A percentile compares a stretch with the other conserved stretches of the same genome.
Evolutionary conservation across 495 filamentous ascomycete genomes (phyloP).

Genomic region (Diplogelasinospora grovesii): DNA sequence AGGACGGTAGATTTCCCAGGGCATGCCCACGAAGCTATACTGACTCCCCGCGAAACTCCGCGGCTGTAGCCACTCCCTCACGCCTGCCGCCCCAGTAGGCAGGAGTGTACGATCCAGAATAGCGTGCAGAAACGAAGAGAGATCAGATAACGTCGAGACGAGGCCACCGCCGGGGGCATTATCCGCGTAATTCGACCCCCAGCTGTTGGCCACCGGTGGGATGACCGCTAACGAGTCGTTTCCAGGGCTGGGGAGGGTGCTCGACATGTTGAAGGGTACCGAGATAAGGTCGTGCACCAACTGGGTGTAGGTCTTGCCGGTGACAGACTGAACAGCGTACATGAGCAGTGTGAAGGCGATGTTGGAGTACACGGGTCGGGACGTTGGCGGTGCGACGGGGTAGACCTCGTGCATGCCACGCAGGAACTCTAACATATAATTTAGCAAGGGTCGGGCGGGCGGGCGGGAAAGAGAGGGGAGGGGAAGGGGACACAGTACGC

Average conservation of each 20-base stretch:
- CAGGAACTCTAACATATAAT: constrained; percentile 40
- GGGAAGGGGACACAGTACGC: too few relatives aligned
- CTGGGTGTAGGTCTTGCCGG: constrained; percentile 29
- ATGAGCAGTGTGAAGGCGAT: constrained; percentile 40
- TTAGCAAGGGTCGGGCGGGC: too few relatives aligned
- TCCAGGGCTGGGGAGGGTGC: constrained; percentile 19
- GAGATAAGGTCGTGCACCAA: constrained; percentile 33
- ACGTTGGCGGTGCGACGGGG: constrained; percentile 32
- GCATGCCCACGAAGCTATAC: constrained; percentile 11
- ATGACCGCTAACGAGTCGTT: constrained; percentile 19
- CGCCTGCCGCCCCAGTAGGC: background rate
- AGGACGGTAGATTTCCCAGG: constrained; percentile 25
- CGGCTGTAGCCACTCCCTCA: constrained; percentile 17
- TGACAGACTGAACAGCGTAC: constrained; percentile 34
- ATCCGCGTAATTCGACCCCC: constrained; percentile 11
- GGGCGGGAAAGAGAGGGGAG: background rate
- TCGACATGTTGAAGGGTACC: constrained; percentile 32
- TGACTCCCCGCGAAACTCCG: constrained; percentile 9
- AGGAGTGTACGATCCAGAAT: constrained; percentile 6
- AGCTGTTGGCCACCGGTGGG: constrained; percentile 15
- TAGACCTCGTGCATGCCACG: constrained; percentile 26
- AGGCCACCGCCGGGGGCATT: constrained; percentile 24
- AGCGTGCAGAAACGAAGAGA: constrained; percentile 29
- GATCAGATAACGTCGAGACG: constrained; percentile 31
- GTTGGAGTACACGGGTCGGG: constrained; percentile 43